These are phyloP conservation scores for Xylaria sp. DNA, from an alignment of 2,329 filamentous ascomycete species.

Conservation along the genomic window DNA sequence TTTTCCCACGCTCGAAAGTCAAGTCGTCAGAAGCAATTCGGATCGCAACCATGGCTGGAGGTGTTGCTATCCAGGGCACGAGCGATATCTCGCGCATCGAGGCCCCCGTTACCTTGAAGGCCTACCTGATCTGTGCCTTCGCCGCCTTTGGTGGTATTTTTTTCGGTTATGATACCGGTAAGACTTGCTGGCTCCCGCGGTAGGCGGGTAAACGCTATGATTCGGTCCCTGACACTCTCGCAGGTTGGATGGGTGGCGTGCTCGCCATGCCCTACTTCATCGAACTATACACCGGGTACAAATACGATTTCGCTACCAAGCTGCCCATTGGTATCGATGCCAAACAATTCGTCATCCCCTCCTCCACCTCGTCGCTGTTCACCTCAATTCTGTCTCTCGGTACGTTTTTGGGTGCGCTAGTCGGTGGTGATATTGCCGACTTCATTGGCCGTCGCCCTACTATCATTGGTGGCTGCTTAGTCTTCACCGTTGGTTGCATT, in stretches of 20 bases:
- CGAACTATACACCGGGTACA: conserved; percentile 54
- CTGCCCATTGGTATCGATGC: conserved; percentile 44
- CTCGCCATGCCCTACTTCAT: conserved; percentile 52
- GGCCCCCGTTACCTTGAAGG: conserved; percentile 75
- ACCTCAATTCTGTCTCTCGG: conserved; percentile 73
- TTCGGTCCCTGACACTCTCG: conserved; percentile 8
- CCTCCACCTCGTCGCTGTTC: conserved; percentile 67
- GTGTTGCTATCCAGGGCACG: conserved; percentile 50
- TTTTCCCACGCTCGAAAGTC: conserved; percentile 33
- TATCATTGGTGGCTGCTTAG: conserved; percentile 67
- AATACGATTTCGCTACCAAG: conserved; percentile 47
- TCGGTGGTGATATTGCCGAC: conserved; percentile 74
- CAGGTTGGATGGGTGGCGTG: conserved; percentile 46
- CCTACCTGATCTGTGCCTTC: conserved; percentile 76
- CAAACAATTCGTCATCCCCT: conserved; percentile 56
- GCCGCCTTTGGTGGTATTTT: conserved; percentile 79
- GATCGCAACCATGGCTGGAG: conserved; percentile 47
- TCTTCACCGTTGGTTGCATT: conserved; percentile 69
- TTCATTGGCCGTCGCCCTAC: conserved; percentile 70
- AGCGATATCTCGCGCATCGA: conserved; percentile 70
- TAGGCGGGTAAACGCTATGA: background rate
- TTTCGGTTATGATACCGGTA: conserved; percentile 81
- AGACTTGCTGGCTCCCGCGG: conserved; percentile 26
- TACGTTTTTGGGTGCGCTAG: conserved; percentile 73
- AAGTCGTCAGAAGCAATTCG: conserved; percentile 31